Conservation (phyloP, 1,139 yeast genomes). For the Pneumocystis carinii region DNA sequence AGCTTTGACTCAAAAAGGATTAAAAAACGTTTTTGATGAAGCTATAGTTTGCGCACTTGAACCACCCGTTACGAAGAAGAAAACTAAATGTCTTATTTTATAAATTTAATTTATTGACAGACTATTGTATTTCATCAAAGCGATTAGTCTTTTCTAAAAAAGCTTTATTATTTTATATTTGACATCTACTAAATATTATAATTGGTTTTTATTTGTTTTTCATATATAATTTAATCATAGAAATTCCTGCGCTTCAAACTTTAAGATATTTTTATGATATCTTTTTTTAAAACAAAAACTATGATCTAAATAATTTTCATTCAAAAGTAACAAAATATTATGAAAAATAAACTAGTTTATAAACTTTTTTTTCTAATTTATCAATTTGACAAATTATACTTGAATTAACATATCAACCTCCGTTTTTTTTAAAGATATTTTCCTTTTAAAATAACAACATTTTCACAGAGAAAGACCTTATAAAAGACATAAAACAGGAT, state of each 20-base stretch:
- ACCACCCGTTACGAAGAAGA: slow-evolving; percentile 21
- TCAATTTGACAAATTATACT: neutral
- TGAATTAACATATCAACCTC: neutral
- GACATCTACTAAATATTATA: neutral
- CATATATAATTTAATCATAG: neutral
- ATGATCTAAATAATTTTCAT: neutral
- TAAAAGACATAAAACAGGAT: neutral
- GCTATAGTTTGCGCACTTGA: slow-evolving; percentile 54
- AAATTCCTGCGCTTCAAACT: neutral
- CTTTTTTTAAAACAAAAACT: neutral
- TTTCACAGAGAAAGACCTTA: neutral
- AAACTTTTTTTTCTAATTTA: neutral
- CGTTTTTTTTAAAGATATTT: neutral
- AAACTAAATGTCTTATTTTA: slow-evolving; percentile 48
- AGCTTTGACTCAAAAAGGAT: slow-evolving; percentile 91
- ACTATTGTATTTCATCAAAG: slow-evolving; percentile 3
- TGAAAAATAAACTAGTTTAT: neutral
- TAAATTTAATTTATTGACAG: slow-evolving; percentile 21
- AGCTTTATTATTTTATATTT: neutral
- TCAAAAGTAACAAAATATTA: neutral
- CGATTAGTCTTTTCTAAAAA: neutral
- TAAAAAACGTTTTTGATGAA: slow-evolving; percentile 89
- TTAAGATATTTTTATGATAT: no score
- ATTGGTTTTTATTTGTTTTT: neutral
- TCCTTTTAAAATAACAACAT: neutral